Evolutionary conservation across 1,284 basidiomycete species (phyloP).

Genomic region (Ceratobasidium sp.): DNA sequence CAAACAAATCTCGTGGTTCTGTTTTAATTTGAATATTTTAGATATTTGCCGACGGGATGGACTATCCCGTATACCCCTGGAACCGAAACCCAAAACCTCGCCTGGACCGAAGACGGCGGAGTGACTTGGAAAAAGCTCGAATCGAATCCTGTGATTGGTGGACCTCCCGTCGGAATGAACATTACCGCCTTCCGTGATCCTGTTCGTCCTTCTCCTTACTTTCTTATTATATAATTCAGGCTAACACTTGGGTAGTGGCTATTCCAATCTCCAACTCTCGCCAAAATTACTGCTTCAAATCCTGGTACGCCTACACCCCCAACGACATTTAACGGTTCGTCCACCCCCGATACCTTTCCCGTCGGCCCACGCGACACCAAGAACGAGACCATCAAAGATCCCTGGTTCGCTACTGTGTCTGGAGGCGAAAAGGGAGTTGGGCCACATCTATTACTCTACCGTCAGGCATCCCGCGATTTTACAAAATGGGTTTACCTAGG

Average conservation of each 20-base stretch:
- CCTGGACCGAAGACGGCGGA: constrained; percentile 45
- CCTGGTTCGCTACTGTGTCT: constrained; percentile 39
- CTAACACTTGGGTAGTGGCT: constrained; percentile 17
- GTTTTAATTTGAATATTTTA: not conserved
- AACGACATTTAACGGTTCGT: constrained; percentile 38
- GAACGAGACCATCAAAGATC: constrained; percentile 18
- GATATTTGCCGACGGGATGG: constrained; percentile 33
- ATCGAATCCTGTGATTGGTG: constrained; percentile 38
- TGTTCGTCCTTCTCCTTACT: constrained; percentile 2
- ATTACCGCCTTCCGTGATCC: constrained; percentile 38
- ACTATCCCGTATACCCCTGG: constrained; percentile 31
- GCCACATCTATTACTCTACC: constrained; percentile 38
- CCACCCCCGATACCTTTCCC: constrained; percentile 10
- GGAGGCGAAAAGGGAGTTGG: constrained; percentile 39
- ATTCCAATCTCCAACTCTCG: constrained; percentile 41
- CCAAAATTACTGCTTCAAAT: constrained; percentile 26
- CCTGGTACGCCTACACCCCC: constrained; percentile 21
- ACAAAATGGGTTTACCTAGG: constrained; percentile 43
- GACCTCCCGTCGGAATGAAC: constrained; percentile 37
- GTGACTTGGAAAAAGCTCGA: constrained; percentile 43
- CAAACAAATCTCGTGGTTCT: not conserved
- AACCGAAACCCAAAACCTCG: constrained; percentile 42
- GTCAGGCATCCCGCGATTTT: constrained; percentile 37
- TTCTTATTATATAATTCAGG: not conserved
- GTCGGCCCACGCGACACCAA: constrained; percentile 3